These are phyloP conservation scores for Xylaria sp. DNA, from an alignment of 2,329 filamentous ascomycete genomes.

Conservation along the genomic window DNA sequence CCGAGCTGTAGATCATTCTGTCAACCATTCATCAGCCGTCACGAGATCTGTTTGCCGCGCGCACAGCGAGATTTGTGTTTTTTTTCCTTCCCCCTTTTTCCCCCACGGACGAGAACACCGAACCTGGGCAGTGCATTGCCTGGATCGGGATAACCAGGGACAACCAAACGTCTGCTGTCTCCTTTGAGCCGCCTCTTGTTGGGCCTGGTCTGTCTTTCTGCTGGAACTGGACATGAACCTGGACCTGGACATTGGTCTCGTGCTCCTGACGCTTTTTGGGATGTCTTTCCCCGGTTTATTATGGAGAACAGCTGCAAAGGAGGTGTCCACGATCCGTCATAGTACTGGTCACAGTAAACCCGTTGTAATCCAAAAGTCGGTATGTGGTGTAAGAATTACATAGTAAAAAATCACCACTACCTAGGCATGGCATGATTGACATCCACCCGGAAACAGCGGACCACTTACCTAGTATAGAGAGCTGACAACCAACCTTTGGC, in stretches of 20 bases:
- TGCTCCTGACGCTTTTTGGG: slow-evolving; percentile 1
- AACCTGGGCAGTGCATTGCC: not conserved
- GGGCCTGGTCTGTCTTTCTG: not conserved
- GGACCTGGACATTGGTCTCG: not conserved
- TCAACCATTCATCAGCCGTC: slow-evolving; percentile 26
- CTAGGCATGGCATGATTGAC: slow-evolving; percentile 3
- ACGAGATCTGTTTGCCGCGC: slow-evolving; percentile 31
- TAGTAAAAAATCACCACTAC: slow-evolving; percentile 15
- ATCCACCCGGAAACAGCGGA: slow-evolving; percentile 28
- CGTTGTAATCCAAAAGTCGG: slow-evolving; percentile 16
- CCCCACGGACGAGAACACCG: not conserved
- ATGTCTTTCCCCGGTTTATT: slow-evolving; percentile 7
- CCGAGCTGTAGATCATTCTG: slow-evolving; percentile 28
- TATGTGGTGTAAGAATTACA: slow-evolving; percentile 33
- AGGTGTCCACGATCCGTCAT: slow-evolving; percentile 2
- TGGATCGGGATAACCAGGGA: not conserved
- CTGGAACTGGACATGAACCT: not conserved
- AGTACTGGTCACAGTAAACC: not conserved
- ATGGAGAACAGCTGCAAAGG: slow-evolving; percentile 4
- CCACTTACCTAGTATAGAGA: slow-evolving; percentile 13
- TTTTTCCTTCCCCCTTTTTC: not conserved
- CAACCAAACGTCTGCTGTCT: not conserved
- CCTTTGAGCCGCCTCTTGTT: slow-evolving; percentile 1
- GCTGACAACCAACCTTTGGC: not conserved
- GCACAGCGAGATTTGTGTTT: slow-evolving; percentile 1